phyloP scores from a whole-genome alignment of 2,329 filamentous ascomycete genomes.

The Cryphonectria nitschkei region DNA sequence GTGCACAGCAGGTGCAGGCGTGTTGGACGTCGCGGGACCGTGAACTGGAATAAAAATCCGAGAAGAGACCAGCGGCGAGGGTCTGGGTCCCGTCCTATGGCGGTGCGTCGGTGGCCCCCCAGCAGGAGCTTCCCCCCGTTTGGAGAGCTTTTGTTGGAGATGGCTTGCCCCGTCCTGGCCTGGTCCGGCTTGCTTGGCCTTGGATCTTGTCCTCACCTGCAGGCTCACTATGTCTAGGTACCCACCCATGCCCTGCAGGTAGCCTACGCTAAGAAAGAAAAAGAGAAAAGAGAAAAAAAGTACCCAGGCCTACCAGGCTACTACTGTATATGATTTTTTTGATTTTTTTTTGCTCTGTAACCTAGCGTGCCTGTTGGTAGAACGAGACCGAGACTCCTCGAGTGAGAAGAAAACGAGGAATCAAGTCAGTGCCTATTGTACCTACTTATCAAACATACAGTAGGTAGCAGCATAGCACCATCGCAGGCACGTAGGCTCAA shows the following conservation, averaged over 20 bases:
- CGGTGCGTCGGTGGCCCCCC: not conserved
- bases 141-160: conserved; percentile 1
- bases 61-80: not conserved
- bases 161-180: not conserved
- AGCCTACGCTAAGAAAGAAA: not conserved
- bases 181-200: not conserved
- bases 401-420: too few relatives aligned
- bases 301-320: too few relatives aligned
- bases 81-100: not conserved
- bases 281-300: not conserved
- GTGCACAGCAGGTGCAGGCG: not conserved
- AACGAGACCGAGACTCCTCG: too few relatives aligned
- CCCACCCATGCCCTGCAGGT: not conserved
- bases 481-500: not conserved
- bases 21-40: not conserved
- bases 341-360: too few relatives aligned
- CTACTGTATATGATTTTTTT: too few relatives aligned
- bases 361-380: too few relatives aligned
- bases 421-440: too few relatives aligned
- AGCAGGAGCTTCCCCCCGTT: not conserved
- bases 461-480: not conserved
- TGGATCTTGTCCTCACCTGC: too few relatives aligned
- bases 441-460: not conserved
- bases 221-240: too few relatives aligned
- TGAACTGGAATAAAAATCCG: not conserved